Base-by-base conservation (phyloP, 169 alveolate species). In the Plasmodium cynomolgi region DNA sequence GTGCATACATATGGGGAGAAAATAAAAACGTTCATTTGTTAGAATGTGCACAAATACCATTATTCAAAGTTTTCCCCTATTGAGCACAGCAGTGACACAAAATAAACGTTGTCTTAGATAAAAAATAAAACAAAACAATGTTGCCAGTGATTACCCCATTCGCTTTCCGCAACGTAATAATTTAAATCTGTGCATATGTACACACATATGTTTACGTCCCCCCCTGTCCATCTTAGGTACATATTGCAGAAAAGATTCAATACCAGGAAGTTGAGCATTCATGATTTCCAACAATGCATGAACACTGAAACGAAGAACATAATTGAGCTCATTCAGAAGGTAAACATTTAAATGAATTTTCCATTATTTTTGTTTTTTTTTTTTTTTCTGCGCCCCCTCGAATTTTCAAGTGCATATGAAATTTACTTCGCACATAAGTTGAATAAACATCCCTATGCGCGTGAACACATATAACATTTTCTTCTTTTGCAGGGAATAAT, bases 291-390 rank as follows among this genome's bases (percentile, higher is more conserved):
- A 50, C 85, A 85, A 50, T 85, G 85, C 44, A 85, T 85, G 41
- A 85, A 85, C 34, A 33, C 93, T n/a, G 93, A 85, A 77, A 85
- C 81, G 26, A 85, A 85, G 68, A 85, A 85, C 41, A 85, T 85
- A 85, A 75, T 85, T 75, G 93, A 85, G 39, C 93, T 85, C 77
- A 85, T 85, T 71, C 93, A 85, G 71, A 85, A 85, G 93, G 93
- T 85, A 31, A 47, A 75, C 39, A 84, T 71, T 68, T 71, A 71
- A 71, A 29, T 50, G 73, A 71, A 41, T 71, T 84, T 41, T 31
- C 68, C 68, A 81, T 50, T 11, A 50, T 50, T 29, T n/a, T 81
- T 41, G 20, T 81, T 84, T 84, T 73, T n/a, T 81, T 41, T 50
- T 81, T 84, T 84, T 73, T 15, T 74, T 33, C 26, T 17, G 5